Evolutionary conservation across 768 basidiomycete genomes (phyloP), one percentile per base, ranked within the genome.

Genomic region (Rhodocollybia butyracea): DNA sequence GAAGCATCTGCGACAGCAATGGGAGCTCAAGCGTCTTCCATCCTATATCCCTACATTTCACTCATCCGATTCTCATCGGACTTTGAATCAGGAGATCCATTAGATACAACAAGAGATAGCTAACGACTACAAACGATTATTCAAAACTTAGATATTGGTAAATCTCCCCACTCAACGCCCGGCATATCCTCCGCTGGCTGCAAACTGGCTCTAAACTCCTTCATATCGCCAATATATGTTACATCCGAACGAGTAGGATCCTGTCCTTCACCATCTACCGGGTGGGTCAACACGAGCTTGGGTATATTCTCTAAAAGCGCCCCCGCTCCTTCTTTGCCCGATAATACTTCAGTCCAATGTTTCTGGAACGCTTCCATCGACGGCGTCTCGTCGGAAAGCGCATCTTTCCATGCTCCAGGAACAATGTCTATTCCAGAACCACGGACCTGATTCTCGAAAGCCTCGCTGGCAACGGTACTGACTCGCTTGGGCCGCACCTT

Each of bases 81-180:
- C n/a, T n/a, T n/a, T n/a, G n/a, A n/a, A n/a, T n/a, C n/a, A n/a
- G n/a, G n/a, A n/a, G n/a, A n/a, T n/a, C n/a, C n/a, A n/a, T n/a
- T n/a, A n/a, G n/a, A 31, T 24, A 38, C 17, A 38, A 34, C 47
- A 17, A 21, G 19, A 26, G 11, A 46, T 46, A 17, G 15, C 5
- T 4, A 5, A 50, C 13, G 34, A 32, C 24, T 32, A 50, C n/a
- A 13, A 47, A 8, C 8, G 31, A 19, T 13, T 6, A 40, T 40
- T 46, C 40, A 88, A 42, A 82, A 76, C 59, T 77, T 85, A 2
- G 86, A 67, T 5, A 71, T 66, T 19, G 87, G 88, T 51, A 89
- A 72, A 71, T 91, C 90, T 31, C 80, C 82, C 88, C 88, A 91
- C 48, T 83, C 71, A 1, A 85, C 85, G 60, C 93, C 72, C 2